phyloP scores from a whole-genome alignment of 2,329 filamentous ascomycete species.

The Colletotrichum aenigma region DNA sequence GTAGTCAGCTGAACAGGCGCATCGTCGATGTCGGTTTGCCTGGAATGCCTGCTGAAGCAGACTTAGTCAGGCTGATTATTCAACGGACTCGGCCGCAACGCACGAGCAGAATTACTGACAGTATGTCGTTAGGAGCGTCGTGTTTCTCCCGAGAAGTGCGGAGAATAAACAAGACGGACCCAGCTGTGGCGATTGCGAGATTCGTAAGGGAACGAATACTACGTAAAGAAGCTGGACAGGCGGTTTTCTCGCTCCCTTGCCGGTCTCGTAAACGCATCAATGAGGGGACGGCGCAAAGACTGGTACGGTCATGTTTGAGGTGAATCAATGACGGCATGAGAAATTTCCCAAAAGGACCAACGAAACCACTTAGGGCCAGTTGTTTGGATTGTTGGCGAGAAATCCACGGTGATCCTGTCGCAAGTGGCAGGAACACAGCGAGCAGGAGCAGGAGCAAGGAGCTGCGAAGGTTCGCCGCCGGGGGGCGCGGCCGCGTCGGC shows the following conservation, averaged over 20 bases:
- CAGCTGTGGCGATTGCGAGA: neutral
- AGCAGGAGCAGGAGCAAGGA: neutral
- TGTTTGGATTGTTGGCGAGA: neutral
- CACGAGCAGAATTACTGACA: neutral
- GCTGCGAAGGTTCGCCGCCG: neutral
- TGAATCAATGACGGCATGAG: neutral
- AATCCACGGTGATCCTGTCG: neutral
- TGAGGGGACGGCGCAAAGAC: neutral
- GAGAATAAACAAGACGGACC: neutral
- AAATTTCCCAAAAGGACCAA: neutral
- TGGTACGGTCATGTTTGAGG: neutral
- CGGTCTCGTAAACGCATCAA: slow-evolving; percentile 10
- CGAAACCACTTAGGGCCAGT: neutral
- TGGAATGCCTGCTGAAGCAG: neutral
- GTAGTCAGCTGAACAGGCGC: neutral
- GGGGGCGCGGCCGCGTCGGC: slow-evolving; percentile 9
- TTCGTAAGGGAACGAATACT: slow-evolving; percentile 11
- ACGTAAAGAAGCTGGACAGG: neutral
- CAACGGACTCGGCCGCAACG: neutral
- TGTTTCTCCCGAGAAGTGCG: neutral
- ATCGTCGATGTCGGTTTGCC: neutral
- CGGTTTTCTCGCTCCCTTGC: neutral
- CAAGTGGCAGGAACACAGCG: neutral
- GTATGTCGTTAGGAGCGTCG: neutral
- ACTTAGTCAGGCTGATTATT: neutral